Base-by-base conservation (phyloP, 345 rosid genomes). In the Carallia pectinifolia region DNA sequence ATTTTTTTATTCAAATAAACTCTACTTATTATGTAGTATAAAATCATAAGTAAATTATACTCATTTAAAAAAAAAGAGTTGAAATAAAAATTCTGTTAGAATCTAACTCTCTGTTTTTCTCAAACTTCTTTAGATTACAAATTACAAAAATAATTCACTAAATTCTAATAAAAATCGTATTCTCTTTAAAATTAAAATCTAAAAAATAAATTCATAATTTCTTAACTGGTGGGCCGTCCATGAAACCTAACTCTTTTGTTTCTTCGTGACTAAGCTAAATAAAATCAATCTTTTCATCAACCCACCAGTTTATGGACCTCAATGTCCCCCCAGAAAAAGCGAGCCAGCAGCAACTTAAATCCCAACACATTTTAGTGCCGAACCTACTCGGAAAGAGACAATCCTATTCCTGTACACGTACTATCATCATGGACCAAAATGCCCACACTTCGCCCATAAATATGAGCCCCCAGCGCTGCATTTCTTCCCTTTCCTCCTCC, bases 401-500 rank as follows among this genome's bases (percentile, higher is more conserved):
- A 33, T 33, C 34, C 34, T 33, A 33, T 33, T 23, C 23, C 23
- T 23, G 23, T 23, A 23, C 23, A 36, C 30, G 54, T 62, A 36
- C 60, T 62, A 36, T 55, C 7, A 1, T 36, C 27, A 48, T 64
- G 40, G 30, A 81, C 80, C 4, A 66, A 71, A 78, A 56, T 77
- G 53, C 79, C 80, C 88, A 5, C 6, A 0, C 1, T 55, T 79
- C 58, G 82, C 4, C 86, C 70, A 72, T 93, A 93, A 90, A 90
- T 93, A 89, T 58, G 59, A 67, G 54, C 18, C 89, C 74, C 88
- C 85, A 47, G 79, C 71, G 67, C 84, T 78, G 85, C 97, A 77
- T 65, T 84, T 89, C 90, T 88, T 89, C 96, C 97, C 96, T 93
- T 89, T 90, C 83, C 83, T 76, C 89, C 89, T 80, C 88, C 85